Evolutionary conservation across 2,329 filamentous ascomycete species (phyloP), one percentile per base, ranked within the genome.

Genomic region (Xylariaceae sp.): DNA sequence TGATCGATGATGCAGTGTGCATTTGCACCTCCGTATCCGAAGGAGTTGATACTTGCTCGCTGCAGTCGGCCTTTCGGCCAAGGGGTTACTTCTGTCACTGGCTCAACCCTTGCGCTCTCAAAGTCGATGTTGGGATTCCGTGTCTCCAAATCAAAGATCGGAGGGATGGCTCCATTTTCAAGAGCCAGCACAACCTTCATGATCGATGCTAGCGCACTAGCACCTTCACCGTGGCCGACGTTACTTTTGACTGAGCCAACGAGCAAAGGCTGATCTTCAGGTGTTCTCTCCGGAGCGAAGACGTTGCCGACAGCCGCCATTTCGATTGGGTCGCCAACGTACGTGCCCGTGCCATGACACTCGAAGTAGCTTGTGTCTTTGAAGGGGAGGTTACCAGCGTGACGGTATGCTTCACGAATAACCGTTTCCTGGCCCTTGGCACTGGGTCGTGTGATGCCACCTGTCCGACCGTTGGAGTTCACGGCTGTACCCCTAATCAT

Each of bases 301-400:
- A 66, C 58, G 0, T 55, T 60, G 0, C 62, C 57, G 4, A 77
- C 67, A 4, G 74, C 76, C 2, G 60, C 53, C 2, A 74, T 70
- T 61, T 79, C 77, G 4, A 70, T 61, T 0, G 74, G 72, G 58
- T 78, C 76, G 2, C 76, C 77, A 1, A 69, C 72, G 4, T 57
- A 55, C 1, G 76, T 78, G 0, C 75, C 76, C 0, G 76, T 77
- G 1, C 75, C 64, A 51, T 67, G 64, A 44, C 57, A 62, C 44
- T 67, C 65, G 11, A 66, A 48, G 44, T 59, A 61, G 3, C n/a
- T 54, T 0, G 66, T 68, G 1, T 65, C 61, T 1, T 23, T 7
- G 2, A 63, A 57, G 4, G 53, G n/a, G 2, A 67, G 60, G 6
- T 54, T 39, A 2, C 64, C 62, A 2, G 67, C 67, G 11, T 62